A percentile compares a stretch with the other conserved stretches of the same genome.
Conservation (phyloP, 2,329 filamentous ascomycete genomes). For the Alternaria brassicicola region DNA sequence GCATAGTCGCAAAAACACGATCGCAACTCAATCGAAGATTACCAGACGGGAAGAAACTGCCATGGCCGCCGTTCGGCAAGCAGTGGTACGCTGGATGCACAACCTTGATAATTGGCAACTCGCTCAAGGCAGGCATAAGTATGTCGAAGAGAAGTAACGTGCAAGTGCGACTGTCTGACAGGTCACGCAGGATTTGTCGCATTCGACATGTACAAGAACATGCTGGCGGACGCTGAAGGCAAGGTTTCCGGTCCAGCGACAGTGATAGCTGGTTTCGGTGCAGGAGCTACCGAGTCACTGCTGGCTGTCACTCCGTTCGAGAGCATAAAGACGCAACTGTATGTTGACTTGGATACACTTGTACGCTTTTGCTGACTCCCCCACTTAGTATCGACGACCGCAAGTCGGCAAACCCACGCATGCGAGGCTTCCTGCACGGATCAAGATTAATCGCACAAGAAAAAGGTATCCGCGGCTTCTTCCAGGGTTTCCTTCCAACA, state of each 20-base stretch:
- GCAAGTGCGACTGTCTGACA: conserved; percentile 7
- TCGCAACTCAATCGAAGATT: conserved; percentile 89
- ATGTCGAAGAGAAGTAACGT: conserved; percentile 49
- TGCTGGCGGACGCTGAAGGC: conserved; percentile 82
- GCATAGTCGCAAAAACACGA: conserved; percentile 85
- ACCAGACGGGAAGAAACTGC: conserved; percentile 81
- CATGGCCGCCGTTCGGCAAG: conserved; percentile 89
- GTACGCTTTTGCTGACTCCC: not conserved
- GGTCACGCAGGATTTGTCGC: conserved; percentile 76
- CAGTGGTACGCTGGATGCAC: conserved; percentile 99
- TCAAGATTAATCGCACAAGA: conserved; percentile 86
- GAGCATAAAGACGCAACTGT: conserved; percentile 95
- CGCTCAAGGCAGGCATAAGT: conserved; percentile 94
- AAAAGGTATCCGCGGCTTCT: conserved; percentile 87
- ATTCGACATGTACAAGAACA: conserved; percentile 89
- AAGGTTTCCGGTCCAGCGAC: conserved; percentile 89
- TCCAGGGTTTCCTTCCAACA: conserved; percentile 95
- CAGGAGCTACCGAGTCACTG: conserved; percentile 90
- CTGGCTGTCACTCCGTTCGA: conserved; percentile 96
- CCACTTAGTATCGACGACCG: conserved; percentile 82
- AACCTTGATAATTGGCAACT: conserved; percentile 95
- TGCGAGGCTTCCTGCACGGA: conserved; percentile 91
- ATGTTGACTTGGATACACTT: conserved; percentile 12
- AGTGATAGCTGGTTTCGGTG: conserved; percentile 91
- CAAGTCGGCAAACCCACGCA: conserved; percentile 81